Base-by-base conservation (phyloP, 371 early-diverging fungal species). In the Lichtheimia hyalospora region DNA sequence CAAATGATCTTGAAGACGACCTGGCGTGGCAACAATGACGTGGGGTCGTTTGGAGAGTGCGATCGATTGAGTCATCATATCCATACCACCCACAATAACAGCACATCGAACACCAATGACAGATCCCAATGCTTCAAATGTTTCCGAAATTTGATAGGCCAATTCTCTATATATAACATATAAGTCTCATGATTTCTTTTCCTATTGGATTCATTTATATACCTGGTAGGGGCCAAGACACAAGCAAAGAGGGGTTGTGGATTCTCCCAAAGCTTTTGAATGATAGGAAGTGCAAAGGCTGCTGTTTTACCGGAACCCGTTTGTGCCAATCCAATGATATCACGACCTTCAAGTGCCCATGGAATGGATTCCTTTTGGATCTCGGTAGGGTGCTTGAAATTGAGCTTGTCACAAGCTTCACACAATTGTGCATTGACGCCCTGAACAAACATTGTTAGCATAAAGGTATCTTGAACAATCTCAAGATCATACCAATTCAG, bases 261-360 rank as follows among this genome's bases (percentile, higher is more conserved):
- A 54, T 88, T 84, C 34, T 91, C 84, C 93, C 94, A 94, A 18
- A 96, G 81, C 42, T 89, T 88, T 64, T 98, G 95, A 57, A 97
- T 86, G 48, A 99, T 95, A 15, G 99, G 99, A 8, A 99, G 75
- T 10, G 97, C 89, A 81, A 98, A 99, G 0, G 99, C 96, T 4
- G 97, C 96, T 0, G 99, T 99, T 76, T 99, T 99, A 56, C 99
- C 98, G 2, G 68, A 68, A 63, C 99, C 99, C 0, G 99, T 99
- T 66, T 96, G 95, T 6, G 99, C 98, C 34, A 97, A 86, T 27
- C 97, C 98, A 64, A 99, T 97, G 59, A 98, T 88, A 69, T 97
- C 96, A 52, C 92, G 84, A 21, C 93, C 93, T 70, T 92, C 85
- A 18, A 96, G 78, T 13, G 96, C 90, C 84, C 86, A 86, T 23